These are phyloP conservation scores for Phialemonium atrogriseum DNA, from an alignment of 2,329 filamentous ascomycete genomes.

Conservation along the genomic window DNA sequence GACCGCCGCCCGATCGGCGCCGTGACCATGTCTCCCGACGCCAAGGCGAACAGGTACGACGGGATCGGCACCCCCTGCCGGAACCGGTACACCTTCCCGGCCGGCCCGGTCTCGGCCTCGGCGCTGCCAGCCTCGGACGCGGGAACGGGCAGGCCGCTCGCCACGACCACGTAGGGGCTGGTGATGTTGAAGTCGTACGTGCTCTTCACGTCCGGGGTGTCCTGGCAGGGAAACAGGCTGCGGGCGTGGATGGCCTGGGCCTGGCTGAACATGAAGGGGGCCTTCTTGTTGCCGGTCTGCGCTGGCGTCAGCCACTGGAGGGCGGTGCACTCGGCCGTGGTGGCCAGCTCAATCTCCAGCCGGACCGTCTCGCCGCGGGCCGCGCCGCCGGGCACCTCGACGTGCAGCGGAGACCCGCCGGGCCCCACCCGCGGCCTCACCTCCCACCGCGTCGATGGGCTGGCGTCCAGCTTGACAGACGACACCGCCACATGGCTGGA, in stretches of 20 bases:
- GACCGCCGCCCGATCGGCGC: slow-evolving; percentile 84
- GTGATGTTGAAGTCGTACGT: slow-evolving; percentile 84
- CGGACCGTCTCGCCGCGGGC: slow-evolving; percentile 44
- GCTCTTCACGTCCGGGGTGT: slow-evolving; percentile 96
- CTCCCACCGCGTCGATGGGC: slow-evolving; percentile 55
- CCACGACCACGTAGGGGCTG: slow-evolving; percentile 82
- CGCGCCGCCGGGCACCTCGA: slow-evolving; percentile 49
- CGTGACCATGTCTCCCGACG: slow-evolving; percentile 73
- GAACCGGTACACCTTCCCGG: slow-evolving; percentile 77
- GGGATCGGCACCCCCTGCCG: slow-evolving; percentile 89
- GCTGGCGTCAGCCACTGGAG: slow-evolving; percentile 91
- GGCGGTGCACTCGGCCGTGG: slow-evolving; percentile 82
- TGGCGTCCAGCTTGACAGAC: slow-evolving; percentile 60
- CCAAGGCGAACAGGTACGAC: slow-evolving; percentile 89
- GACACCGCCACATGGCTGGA: slow-evolving; percentile 74
- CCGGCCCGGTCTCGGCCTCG: slow-evolving; percentile 43
- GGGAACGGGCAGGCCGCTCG: slow-evolving; percentile 64
- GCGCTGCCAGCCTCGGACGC: slow-evolving; percentile 38
- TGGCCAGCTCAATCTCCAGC: slow-evolving; percentile 62
- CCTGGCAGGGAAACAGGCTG: slow-evolving; percentile 92
- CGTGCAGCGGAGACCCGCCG: slow-evolving; percentile 63
- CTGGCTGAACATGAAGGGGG: slow-evolving; percentile 97
- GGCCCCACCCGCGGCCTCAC: slow-evolving; percentile 63
- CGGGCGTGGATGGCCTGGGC: slow-evolving; percentile 94
- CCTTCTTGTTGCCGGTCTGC: slow-evolving; percentile 91